Percentiles rank a stretch among this genome's conserved stretches.
These are phyloP conservation scores for Rhodamnia rubescens DNA, from an alignment of 345 rosid genomes.

Conservation along the genomic window DNA sequence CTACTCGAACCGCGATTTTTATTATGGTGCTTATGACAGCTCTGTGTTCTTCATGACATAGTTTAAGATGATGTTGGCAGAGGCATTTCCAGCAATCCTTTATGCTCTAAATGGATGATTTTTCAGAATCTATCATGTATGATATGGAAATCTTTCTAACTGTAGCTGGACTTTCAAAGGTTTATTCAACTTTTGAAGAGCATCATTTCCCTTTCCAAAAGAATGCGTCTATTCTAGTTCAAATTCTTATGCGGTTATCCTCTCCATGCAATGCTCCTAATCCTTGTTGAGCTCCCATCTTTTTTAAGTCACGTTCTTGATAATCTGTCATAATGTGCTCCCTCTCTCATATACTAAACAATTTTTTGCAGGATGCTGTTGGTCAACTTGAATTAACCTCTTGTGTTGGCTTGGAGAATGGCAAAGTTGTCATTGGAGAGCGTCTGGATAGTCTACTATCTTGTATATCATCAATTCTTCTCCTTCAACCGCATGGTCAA, in stretches of 20 bases:
- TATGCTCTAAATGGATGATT: neutral
- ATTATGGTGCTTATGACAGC: neutral
- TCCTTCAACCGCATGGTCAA: conserved; percentile 49
- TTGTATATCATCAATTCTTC: conserved; percentile 63
- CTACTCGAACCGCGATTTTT: neutral
- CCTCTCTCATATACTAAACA: neutral
- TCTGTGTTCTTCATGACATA: neutral
- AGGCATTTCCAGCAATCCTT: neutral
- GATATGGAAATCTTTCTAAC: neutral
- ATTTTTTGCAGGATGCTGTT: conserved; percentile 42
- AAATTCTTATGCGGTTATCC: neutral
- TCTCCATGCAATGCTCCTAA: neutral
- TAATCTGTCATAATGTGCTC: neutral
- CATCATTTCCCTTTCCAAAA: neutral
- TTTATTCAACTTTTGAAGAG: neutral
- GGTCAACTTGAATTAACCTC: conserved; percentile 37
- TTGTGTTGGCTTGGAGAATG: conserved; percentile 44
- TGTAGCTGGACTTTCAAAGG: neutral
- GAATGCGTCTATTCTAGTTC: neutral
- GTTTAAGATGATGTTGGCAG: neutral
- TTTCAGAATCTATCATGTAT: neutral
- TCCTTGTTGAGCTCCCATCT: neutral
- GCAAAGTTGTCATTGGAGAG: conserved; percentile 42
- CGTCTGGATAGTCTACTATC: conserved; percentile 70
- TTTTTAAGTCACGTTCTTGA: neutral